Evolutionary conservation across 2,329 filamentous ascomycete genomes (phyloP), one percentile per base, ranked within the genome.

Genomic region (Akanthomyces dipterigenus): DNA sequence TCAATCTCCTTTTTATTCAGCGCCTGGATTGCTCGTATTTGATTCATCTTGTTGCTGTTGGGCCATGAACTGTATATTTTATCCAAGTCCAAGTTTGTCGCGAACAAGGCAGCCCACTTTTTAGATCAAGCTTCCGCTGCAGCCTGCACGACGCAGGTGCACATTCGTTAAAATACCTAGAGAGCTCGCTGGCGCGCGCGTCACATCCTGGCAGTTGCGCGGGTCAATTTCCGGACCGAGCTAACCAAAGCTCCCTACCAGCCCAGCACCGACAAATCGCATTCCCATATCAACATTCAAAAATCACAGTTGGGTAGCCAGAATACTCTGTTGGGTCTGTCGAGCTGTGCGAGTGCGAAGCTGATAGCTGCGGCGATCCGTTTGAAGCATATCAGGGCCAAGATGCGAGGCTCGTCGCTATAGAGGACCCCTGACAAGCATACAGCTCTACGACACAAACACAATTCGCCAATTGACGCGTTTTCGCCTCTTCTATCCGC

Each of bases 1-100:
- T 97, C 93, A 64, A 99, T 89, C 76, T 99, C 95, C 67, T 88
- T 88, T 78, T 95, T 91, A 74, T 99, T 99, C 63, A 99, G 88
- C 73, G 88, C 87, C 74, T 96, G 90, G 64, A 97, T 95, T 62
- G 92, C 88, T 68, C 92, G 90, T 67, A 99, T 95, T 67, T 91
- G 88, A 73, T 99, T 97, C 95, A 99, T 99, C 31, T 67, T 78
- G 36, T 26, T 12, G 40, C 12, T 20, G n/a, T 53, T 26, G 42
- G 28, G 40, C 18, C 18, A 18, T 36, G 1, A 34, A 12, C 20
- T 20, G 24, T 62, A 14, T 9, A n/a, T 46, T 56, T 46, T 51
- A 50, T 46, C 11, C 11, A 43, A 26, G 26, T 56, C 12, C 57
- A 64, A 66, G 64, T 65, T 64, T 65, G 66, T 18, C 43, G 51